These are phyloP conservation scores for Ophiocordyceps unilateralis DNA, from an alignment of 2,329 filamentous ascomycete genomes.

Conservation along the genomic window DNA sequence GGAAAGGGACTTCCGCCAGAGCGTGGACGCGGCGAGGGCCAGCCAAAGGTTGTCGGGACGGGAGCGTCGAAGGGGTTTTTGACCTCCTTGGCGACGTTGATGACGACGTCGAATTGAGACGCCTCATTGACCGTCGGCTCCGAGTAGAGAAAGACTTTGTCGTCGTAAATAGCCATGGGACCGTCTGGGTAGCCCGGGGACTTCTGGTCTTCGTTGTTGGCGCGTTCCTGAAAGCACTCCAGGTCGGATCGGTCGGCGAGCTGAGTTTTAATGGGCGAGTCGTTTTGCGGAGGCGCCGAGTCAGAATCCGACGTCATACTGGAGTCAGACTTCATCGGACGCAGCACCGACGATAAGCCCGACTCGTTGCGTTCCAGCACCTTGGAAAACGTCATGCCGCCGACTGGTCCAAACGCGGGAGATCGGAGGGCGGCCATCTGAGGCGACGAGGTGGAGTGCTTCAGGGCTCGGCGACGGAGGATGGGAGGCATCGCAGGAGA, in stretches of 20 bases:
- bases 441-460: slow-evolving; percentile 51
- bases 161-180: slow-evolving; percentile 65
- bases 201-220: slow-evolving; percentile 63
- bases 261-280: slow-evolving; percentile 41
- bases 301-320: slow-evolving; percentile 20
- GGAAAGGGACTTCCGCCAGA: slow-evolving; percentile 25
- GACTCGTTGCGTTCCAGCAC: slow-evolving; percentile 42
- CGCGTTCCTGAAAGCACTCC: slow-evolving; percentile 47
- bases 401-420: slow-evolving; percentile 39
- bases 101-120: slow-evolving; percentile 60
- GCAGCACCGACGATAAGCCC: slow-evolving; percentile 39
- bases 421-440: slow-evolving; percentile 45
- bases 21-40: too few relatives aligned
- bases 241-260: slow-evolving; percentile 37
- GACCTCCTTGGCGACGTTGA: slow-evolving; percentile 74
- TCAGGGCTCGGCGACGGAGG: slow-evolving; percentile 42
- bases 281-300: slow-evolving; percentile 29
- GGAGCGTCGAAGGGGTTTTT: slow-evolving; percentile 48
- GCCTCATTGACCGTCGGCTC: slow-evolving; percentile 68
- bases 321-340: slow-evolving; percentile 29
- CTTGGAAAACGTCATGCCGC: slow-evolving; percentile 47
- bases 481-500: slow-evolving; percentile 41
- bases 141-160: slow-evolving; percentile 61
- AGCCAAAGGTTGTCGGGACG: slow-evolving; percentile 11
- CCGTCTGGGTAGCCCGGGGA: slow-evolving; percentile 70